Evolutionary conservation across 495 filamentous ascomycete genomes (phyloP).

Genomic region (Arthonia radiata): DNA sequence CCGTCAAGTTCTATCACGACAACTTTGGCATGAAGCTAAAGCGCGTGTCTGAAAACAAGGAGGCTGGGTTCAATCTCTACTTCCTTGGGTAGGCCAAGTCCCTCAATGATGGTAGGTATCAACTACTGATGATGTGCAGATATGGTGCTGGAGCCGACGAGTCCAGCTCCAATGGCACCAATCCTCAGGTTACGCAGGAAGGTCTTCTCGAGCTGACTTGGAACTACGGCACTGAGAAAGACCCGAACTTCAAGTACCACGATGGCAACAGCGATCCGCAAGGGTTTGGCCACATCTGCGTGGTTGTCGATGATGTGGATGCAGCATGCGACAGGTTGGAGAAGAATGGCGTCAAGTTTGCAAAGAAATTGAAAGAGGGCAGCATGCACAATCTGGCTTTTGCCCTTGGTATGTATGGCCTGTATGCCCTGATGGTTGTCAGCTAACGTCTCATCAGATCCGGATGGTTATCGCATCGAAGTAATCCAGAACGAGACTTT

Average conservation of each 20-base stretch:
- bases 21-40: constrained; percentile 68
- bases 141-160: constrained; percentile 23
- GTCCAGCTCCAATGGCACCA: constrained; percentile 20
- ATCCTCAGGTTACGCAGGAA: constrained; percentile 40
- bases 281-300: constrained; percentile 43
- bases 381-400: constrained; percentile 92
- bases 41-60: constrained; percentile 41
- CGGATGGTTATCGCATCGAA: constrained; percentile 85
- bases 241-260: constrained; percentile 65
- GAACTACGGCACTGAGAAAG: constrained; percentile 93
- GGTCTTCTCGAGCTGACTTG: constrained; percentile 79
- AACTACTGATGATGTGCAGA: too few relatives aligned
- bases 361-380: constrained; percentile 81
- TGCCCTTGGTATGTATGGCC: constrained; percentile 23
- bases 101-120: too few relatives aligned
- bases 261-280: constrained; percentile 78
- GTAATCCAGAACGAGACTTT: too few relatives aligned
- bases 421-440: constrained; percentile 1
- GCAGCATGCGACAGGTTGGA: constrained; percentile 73
- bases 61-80: constrained; percentile 65
- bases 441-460: constrained; percentile 27
- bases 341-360: constrained; percentile 58
- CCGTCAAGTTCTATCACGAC: constrained; percentile 74
- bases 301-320: constrained; percentile 75
- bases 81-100: constrained; percentile 85